Conservation (phyloP, 495 filamentous ascomycete genomes). For the Trichocladium uniseriatum region DNA sequence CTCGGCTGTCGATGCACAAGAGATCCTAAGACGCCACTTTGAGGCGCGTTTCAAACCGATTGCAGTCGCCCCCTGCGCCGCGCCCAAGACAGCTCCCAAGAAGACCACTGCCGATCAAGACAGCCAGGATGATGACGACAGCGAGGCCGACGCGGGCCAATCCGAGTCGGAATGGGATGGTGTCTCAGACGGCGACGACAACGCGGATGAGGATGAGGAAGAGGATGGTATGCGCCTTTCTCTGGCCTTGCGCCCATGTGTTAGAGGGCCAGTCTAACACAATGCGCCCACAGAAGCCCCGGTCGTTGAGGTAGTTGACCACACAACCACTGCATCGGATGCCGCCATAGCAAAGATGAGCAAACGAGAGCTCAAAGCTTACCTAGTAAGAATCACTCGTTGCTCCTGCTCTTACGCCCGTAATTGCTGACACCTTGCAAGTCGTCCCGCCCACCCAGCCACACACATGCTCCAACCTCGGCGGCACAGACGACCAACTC, state of each 20-base stretch:
- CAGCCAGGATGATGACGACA: slow-evolving; percentile 25
- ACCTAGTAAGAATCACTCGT: slow-evolving; percentile 49
- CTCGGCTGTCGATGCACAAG: slow-evolving; percentile 31
- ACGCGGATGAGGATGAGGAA: slow-evolving; percentile 12
- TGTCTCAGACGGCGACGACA: slow-evolving; percentile 42
- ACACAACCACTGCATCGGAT: slow-evolving; percentile 28
- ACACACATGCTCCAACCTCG: slow-evolving; percentile 9
- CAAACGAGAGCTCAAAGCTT: slow-evolving; percentile 65
- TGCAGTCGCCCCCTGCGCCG: slow-evolving; percentile 21
- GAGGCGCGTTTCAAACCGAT: slow-evolving; percentile 79
- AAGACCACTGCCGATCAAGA: slow-evolving; percentile 8
- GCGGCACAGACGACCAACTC: slow-evolving; percentile 18
- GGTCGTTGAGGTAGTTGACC: slow-evolving; percentile 56
- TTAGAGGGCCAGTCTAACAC: not conserved
- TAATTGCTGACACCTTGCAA: slow-evolving; percentile 7
- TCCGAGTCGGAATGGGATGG: slow-evolving; percentile 58
- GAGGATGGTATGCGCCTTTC: slow-evolving; percentile 11
- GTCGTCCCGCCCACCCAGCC: slow-evolving; percentile 37
- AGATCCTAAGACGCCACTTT: slow-evolving; percentile 69
- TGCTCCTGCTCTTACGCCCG: not conserved
- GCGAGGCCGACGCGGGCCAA: slow-evolving; percentile 9
- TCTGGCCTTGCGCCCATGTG: not conserved
- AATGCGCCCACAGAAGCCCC: slow-evolving; percentile 9
- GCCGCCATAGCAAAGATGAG: slow-evolving; percentile 38
- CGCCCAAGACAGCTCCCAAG: slow-evolving; percentile 14